These are phyloP conservation scores for Cicer bijugum DNA, from an alignment of 306 rosid species.

Conservation along the genomic window DNA sequence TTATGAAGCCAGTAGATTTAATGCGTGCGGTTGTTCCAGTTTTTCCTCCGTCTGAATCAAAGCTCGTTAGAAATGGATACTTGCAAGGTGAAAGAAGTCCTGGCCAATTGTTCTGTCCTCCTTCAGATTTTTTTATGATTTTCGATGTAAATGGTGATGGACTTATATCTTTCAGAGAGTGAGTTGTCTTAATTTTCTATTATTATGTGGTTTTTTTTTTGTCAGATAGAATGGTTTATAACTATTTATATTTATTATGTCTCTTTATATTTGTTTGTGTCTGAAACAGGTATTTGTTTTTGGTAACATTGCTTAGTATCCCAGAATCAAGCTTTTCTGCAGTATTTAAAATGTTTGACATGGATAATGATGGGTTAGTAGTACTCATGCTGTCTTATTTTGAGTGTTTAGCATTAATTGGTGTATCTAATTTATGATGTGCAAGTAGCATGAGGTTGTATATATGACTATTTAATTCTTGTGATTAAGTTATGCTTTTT, in stretches of 20 bases:
- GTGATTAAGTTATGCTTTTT: slow-evolving; percentile 1
- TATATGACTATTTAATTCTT: slow-evolving; percentile 13
- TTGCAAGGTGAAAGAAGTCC: slow-evolving; percentile 84
- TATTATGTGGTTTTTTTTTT: background rate
- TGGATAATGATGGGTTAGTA: slow-evolving; percentile 67
- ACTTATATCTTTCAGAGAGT: slow-evolving; percentile 82
- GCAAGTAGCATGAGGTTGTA: background rate
- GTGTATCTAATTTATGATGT: slow-evolving; percentile 2
- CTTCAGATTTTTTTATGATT: slow-evolving; percentile 80
- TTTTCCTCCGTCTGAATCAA: slow-evolving; percentile 93
- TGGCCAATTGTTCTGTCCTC: slow-evolving; percentile 69
- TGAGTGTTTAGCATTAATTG: slow-evolving; percentile 11
- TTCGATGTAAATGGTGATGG: slow-evolving; percentile 80
- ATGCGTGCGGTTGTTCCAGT: slow-evolving; percentile 97
- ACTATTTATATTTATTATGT: background rate
- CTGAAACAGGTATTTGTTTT: slow-evolving; percentile 68
- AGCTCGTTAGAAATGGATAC: slow-evolving; percentile 87
- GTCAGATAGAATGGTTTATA: background rate
- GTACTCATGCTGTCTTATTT: slow-evolving; percentile 45
- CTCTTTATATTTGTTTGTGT: background rate
- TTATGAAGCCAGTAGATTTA: slow-evolving; percentile 77
- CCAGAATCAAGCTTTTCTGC: slow-evolving; percentile 75
- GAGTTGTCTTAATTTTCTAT: slow-evolving; percentile 44
- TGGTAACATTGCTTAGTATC: slow-evolving; percentile 81
- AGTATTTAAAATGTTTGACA: slow-evolving; percentile 79